phyloP scores from a whole-genome alignment of 208 protist genomes.

The Porcisia hertigi region DNA sequence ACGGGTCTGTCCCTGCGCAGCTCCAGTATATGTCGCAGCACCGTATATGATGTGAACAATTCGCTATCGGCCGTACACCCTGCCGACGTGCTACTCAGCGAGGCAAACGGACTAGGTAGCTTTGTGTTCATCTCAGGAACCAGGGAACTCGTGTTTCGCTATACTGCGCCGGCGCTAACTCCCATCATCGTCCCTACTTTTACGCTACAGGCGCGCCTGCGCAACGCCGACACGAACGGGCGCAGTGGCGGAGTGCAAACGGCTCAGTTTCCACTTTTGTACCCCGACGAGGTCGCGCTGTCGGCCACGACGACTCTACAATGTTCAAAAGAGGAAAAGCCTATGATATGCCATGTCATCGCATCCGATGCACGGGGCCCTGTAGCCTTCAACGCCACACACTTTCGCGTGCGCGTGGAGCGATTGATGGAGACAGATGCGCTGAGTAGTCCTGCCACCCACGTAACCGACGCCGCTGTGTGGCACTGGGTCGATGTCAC shows the following conservation, averaged over 20 bases:
- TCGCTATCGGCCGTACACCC: conserved; percentile 32
- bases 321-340: conserved; percentile 33
- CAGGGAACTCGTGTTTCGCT: conserved; percentile 41
- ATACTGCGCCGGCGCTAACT: conserved; percentile 28
- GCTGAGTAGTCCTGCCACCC: background rate
- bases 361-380: conserved; percentile 36
- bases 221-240: conserved; percentile 1
- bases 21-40: conserved; percentile 32
- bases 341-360: conserved; percentile 38
- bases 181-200: conserved; percentile 25
- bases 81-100: conserved; percentile 39
- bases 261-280: conserved; percentile 36
- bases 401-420: conserved; percentile 38
- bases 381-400: conserved; percentile 30
- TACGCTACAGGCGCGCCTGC: conserved; percentile 31
- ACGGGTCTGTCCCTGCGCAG: conserved; percentile 36
- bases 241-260: conserved; percentile 10
- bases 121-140: conserved; percentile 44
- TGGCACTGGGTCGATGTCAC: conserved; percentile 15
- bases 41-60: conserved; percentile 35
- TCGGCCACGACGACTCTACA: conserved; percentile 28
- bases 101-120: conserved; percentile 36
- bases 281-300: conserved; percentile 31
- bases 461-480: background rate
- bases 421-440: conserved; percentile 15